phyloP scores from a whole-genome alignment of 1,284 basidiomycete genomes.

The Rhodotorula sp. region DNA sequence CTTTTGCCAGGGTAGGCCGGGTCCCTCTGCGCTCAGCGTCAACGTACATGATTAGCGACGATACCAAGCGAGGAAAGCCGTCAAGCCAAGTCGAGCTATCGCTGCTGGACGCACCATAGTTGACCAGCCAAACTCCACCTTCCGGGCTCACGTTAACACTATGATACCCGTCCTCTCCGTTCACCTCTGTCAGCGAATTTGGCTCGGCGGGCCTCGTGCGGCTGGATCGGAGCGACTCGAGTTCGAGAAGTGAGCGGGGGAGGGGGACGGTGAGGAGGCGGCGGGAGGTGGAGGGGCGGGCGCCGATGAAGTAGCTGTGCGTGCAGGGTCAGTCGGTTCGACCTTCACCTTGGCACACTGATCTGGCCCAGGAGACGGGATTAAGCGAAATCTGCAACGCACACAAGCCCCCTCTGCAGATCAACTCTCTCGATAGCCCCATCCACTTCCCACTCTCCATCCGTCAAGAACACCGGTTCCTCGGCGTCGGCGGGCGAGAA shows the following conservation, averaged over 20 bases:
- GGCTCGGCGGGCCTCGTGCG: slow-evolving; percentile 51
- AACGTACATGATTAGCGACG: no score
- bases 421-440: slow-evolving; percentile 72
- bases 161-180: neutral
- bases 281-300: slow-evolving; percentile 74
- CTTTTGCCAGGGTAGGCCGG: slow-evolving; percentile 81
- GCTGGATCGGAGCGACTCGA: slow-evolving; percentile 35
- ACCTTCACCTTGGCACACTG: neutral
- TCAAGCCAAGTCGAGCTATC: no score
- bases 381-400: slow-evolving; percentile 48
- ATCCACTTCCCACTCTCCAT: slow-evolving; percentile 85
- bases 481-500: slow-evolving; percentile 71
- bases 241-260: slow-evolving; percentile 50
- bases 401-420: slow-evolving; percentile 66
- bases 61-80: no score
- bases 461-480: slow-evolving; percentile 76
- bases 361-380: neutral
- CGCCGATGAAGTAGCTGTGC: slow-evolving; percentile 79
- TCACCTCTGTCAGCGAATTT: slow-evolving; percentile 61
- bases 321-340: neutral
- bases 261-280: slow-evolving; percentile 76
- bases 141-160: slow-evolving; percentile 66
- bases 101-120: slow-evolving; percentile 49
- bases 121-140: slow-evolving; percentile 78
- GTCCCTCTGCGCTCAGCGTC: slow-evolving; percentile 61